Conservation (phyloP, 2,329 filamentous ascomycete genomes). For the Ascochyta pisi region DNA sequence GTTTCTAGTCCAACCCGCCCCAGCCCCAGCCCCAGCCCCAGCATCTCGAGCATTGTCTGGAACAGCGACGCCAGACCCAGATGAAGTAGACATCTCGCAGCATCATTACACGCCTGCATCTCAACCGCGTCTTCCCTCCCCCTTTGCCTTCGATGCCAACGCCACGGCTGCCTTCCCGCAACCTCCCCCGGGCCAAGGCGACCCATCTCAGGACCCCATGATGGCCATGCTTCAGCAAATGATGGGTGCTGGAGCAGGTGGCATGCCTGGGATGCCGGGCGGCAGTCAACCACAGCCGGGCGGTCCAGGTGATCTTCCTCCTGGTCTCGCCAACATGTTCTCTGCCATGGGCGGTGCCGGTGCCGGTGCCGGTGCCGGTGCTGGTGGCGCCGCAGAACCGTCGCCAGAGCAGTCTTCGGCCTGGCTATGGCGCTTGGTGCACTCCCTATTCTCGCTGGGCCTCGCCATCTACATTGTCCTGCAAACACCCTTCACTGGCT, state of each 20-base stretch:
- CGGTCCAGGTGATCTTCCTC: slow-evolving; percentile 45
- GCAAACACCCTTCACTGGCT: slow-evolving; percentile 72
- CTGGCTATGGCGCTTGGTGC: slow-evolving; percentile 74
- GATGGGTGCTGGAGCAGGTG: slow-evolving; percentile 58
- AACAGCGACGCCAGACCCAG: slow-evolving; percentile 63
- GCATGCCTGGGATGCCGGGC: slow-evolving; percentile 41
- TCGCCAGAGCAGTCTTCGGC: slow-evolving; percentile 53
- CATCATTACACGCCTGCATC: slow-evolving; percentile 69
- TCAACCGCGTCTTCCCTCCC: slow-evolving; percentile 50
- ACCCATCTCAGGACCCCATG: slow-evolving; percentile 66
- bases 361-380: slow-evolving; percentile 25
- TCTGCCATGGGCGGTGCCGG: slow-evolving; percentile 51
- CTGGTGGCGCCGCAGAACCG: slow-evolving; percentile 35
- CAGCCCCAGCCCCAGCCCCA: slow-evolving; percentile 15
- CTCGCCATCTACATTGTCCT: slow-evolving; percentile 75
- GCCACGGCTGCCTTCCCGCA: slow-evolving; percentile 27
- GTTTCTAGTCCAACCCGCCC: slow-evolving; percentile 30
- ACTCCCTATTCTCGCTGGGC: slow-evolving; percentile 73
- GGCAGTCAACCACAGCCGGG: slow-evolving; percentile 37
- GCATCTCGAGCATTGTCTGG: slow-evolving; percentile 29
- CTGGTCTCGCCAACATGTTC: slow-evolving; percentile 54
- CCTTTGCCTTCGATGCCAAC: slow-evolving; percentile 41
- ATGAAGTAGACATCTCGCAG: slow-evolving; percentile 80
- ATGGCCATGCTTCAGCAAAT: slow-evolving; percentile 79
- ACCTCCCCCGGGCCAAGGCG: slow-evolving; percentile 22